Conservation (phyloP, 2,329 filamentous ascomycete species). For the Pestalotiopsis sp. region DNA sequence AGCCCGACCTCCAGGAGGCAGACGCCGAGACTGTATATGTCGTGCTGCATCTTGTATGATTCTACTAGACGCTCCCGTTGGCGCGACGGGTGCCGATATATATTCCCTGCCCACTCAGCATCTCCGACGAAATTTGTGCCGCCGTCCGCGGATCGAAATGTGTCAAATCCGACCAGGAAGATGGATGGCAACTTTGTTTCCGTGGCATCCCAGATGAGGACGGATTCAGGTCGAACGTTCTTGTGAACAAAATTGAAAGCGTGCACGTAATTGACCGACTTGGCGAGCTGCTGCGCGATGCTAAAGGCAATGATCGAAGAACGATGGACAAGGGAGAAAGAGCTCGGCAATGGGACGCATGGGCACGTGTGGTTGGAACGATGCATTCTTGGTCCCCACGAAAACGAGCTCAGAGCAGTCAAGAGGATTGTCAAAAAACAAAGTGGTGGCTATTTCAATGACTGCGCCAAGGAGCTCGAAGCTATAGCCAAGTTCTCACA, state of each 20-base stretch:
- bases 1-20: slow-evolving; percentile 54
- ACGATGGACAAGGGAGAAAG: no score
- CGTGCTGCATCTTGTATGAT: slow-evolving; percentile 51
- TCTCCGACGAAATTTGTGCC: slow-evolving; percentile 36
- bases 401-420: no score
- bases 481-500: no score
- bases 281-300: neutral
- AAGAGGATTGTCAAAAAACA: no score
- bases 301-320: neutral
- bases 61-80: slow-evolving; percentile 41
- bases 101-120: slow-evolving; percentile 37
- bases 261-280: neutral
- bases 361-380: no score
- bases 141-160: slow-evolving; percentile 35
- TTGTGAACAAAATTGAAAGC: slow-evolving; percentile 43
- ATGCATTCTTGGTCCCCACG: no score
- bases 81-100: slow-evolving; percentile 51
- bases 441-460: no score
- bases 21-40: slow-evolving; percentile 57
- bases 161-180: slow-evolving; percentile 47
- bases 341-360: no score
- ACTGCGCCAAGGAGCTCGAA: no score
- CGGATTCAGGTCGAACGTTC: slow-evolving; percentile 38
- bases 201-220: slow-evolving; percentile 22
- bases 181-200: slow-evolving; percentile 1